Evolutionary conservation across 139 green algal species (phyloP), one percentile per base, ranked within the genome.

Genomic region (Chlorella vulgaris): DNA sequence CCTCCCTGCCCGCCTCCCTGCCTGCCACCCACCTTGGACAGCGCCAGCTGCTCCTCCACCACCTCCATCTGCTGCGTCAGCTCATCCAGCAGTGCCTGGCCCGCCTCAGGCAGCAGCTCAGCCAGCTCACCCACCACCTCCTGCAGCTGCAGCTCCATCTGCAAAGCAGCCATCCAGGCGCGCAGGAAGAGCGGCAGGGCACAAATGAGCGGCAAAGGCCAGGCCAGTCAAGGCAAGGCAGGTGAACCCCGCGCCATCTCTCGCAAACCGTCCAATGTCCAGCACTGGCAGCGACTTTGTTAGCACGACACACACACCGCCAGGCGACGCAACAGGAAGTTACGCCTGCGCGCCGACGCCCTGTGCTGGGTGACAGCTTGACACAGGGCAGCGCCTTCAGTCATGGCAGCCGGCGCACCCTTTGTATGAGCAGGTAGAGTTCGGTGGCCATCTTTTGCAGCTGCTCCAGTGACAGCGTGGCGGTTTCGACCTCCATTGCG

Each of bases 121-220:
- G 61, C 50, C 62, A 81, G 47, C 51, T 76, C 71, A 38, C 55
- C 65, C 55, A 69, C 58, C 82, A 84, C 18, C 43, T 84, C 82
- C 26, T 24, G 42, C 53, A 86, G 55, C 66, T 84, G 76, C 35
- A 74, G 35, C 51, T 86, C 76, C 82, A 86, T 86, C 40, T 79
- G 73, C 36, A 19, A 0, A 2, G 47, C 10, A 26, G 38, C 31
- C 19, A 33, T 22, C 26, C 26, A 68, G 19, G 61, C 10, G 10
- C 33, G 4, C 26, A 33, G 61, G 61, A 18, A 68, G 61, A 4
- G 13, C 4, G 18, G 63, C 29, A 47, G 63, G 8, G 63, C 31
- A 70, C 6, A 4, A 40, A 26, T 24, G 0, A 33, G 38, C 7
- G 21, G 1, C 21, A 36, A 26, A 31, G 21, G 15, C 47, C 10